Base-by-base conservation (phyloP, 768 basidiomycete species). In the Pleurotus platypus region DNA sequence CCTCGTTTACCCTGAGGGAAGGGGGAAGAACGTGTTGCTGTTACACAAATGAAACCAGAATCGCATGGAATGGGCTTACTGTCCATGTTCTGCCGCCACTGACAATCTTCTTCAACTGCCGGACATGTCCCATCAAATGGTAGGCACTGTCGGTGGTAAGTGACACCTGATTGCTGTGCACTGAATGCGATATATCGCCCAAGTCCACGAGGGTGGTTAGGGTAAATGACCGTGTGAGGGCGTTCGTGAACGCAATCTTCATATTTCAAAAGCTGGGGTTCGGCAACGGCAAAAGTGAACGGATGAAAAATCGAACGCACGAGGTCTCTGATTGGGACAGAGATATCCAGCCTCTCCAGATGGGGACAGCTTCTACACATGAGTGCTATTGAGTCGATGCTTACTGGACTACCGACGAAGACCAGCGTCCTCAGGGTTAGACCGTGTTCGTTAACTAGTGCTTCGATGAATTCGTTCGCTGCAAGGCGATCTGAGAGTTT, bases 31-130 rank as follows among this genome's bases (percentile, higher is more conserved):
- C 9, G 30, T 9, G 30, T 8, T 11, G 30, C 3, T 9, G 30
- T 35, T 35, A 35, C 11, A 35, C 30, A 35, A 35, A 35, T 8
- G 9, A 9, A 35, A 35, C 2, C 27, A 11, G 30, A 11, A 35
- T 8, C 9, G 11, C 3, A 11, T 35, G 30, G 30, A 8, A 8
- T 50, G 22, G 26, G 15, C 49, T 30, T 60, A 84, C 85, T 60
- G 71, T 80, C 84, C 85, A 87, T 9, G 79, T 64, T 39, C 83
- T 72, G 15, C 75, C 74, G 57, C 77, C 78, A 16, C 75, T 78
- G 11, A 83, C 70, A 43, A 87, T 70, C 55, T 72, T 79, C 45
- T 66, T 69, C 46, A 88, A 66, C 18, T 62, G 71, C 2, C 68
- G 71, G 20, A 76, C 73, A 3, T 62, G 59, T 27, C 63, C 62